Base-by-base conservation (phyloP, 805 yeast genomes). In the Metschnikowia bowlesiae region DNA sequence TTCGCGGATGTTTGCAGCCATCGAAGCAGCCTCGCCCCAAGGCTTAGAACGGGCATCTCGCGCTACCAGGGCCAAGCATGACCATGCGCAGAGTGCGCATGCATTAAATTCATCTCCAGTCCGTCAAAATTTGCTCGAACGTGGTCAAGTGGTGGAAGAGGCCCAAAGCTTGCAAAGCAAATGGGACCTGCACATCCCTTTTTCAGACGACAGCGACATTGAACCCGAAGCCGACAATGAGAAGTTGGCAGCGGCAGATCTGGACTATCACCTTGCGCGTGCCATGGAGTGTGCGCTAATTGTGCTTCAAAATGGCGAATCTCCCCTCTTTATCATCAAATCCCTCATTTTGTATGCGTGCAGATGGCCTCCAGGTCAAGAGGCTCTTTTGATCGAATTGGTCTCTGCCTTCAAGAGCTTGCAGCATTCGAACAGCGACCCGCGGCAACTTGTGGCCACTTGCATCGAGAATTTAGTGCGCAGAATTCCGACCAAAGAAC, bases 291-390 rank as follows among this genome's bases (percentile, higher is more conserved):
- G 28, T 28, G 11, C 36, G 16, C 32, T 58, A 3, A 43, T 48
- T 34, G 55, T 69, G 10, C 47, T 68, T n/a, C 42, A 57, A 16
- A 47, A 47, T 5, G 73, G 72, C 1, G 73, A 68, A 44, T 57
- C 71, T 7, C 65, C 66, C 1, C 34, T 53, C 7, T 60, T 50
- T 44, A 61, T 69, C 18, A 53, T 59, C 22, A 64, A 63, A 37
- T 61, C 59, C 10, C 58, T 70, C 9, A 33, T 68, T 0, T 36
- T 65, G 8, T 67, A 62, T 47, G 50, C 61, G 3, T 53, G 59
- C 39, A 36, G n/a, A 35, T 44, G 14, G 26, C n/a, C 13, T 10
- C 46, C 46, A 10, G 6, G 26, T 3, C 60, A 62, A 10, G 48
- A 31, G 5, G 13, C 36, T 4, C 52, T 56, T 28, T 53, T 68